Evolutionary conservation across 257 asterid species (phyloP).

Genomic region (Osmanthus fragrans): DNA sequence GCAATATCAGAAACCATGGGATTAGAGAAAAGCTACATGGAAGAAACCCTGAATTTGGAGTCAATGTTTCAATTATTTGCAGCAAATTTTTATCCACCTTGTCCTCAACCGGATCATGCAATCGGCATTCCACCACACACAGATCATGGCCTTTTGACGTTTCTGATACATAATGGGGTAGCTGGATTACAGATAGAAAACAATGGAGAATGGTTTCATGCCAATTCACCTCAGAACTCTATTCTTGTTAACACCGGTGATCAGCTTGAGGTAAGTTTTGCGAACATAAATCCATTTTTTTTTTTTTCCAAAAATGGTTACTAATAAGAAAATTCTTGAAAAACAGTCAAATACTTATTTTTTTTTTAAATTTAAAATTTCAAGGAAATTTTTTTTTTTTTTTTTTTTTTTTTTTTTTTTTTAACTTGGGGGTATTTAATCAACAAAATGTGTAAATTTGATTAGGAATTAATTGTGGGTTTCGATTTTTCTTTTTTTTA

Average conservation of each 20-base stretch:
- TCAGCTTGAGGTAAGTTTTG: constrained; percentile 37
- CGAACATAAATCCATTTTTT: too few species aligned
- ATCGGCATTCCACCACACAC: constrained; percentile 57
- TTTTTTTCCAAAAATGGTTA: too few species aligned
- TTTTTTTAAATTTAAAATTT: too few species aligned
- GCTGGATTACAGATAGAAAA: constrained; percentile 36
- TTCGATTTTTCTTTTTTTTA: too few species aligned
- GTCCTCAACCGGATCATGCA: constrained; percentile 55
- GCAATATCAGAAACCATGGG: constrained; percentile 30
- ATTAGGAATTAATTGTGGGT: too few species aligned
- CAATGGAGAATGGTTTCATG: constrained; percentile 41
- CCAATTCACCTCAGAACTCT: constrained; percentile 26
- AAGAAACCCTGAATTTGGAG: constrained; percentile 33
- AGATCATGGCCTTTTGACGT: constrained; percentile 47
- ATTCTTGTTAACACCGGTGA: constrained; percentile 27
- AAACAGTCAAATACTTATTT: too few species aligned
- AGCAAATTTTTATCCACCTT: constrained; percentile 46
- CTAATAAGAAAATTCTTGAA: too few species aligned
- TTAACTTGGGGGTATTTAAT: too few species aligned
- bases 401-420: too few species aligned
- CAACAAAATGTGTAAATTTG: too few species aligned
- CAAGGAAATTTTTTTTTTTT: too few species aligned
- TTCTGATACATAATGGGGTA: constrained; percentile 12
- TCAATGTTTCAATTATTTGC: constrained; percentile 40
- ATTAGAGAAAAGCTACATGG: constrained; percentile 33